phyloP scores from a whole-genome alignment of 2,329 filamentous ascomycete species.

The Diaporthe citriasiana region DNA sequence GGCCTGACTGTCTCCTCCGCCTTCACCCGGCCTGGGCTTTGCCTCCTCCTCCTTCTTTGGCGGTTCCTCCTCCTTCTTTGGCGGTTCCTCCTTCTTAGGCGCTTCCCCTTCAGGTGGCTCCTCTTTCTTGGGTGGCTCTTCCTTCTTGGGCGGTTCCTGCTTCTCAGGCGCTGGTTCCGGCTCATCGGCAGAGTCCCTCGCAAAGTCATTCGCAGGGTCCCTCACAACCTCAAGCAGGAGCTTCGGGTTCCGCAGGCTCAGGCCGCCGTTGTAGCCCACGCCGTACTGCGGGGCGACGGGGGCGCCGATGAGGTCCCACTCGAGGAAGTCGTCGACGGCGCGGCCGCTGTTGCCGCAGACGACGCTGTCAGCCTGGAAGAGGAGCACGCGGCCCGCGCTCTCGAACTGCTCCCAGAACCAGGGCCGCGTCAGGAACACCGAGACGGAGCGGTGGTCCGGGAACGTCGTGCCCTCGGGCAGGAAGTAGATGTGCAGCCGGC shows the following conservation, averaged over 20 bases:
- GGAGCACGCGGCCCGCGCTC: constrained; percentile 52
- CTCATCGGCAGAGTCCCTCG: neutral
- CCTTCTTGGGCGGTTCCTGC: neutral
- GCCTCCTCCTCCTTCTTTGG: neutral
- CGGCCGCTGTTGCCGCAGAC: constrained; percentile 51
- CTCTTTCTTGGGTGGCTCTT: constrained; percentile 3
- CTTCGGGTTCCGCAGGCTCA: constrained; percentile 51
- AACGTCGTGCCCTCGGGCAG: constrained; percentile 54
- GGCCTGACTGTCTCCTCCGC: neutral
- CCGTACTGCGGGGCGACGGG: constrained; percentile 47
- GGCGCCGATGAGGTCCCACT: constrained; percentile 54
- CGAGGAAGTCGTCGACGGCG: constrained; percentile 54
- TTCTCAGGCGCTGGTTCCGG: neutral
- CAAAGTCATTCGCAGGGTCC: constrained; percentile 40
- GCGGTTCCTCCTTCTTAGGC: neutral
- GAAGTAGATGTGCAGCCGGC: constrained; percentile 55
- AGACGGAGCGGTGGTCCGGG: constrained; percentile 53
- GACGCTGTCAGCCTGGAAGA: constrained; percentile 57
- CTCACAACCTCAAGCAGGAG: constrained; percentile 44
- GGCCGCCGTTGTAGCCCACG: constrained; percentile 51
- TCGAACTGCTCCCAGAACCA: constrained; percentile 56
- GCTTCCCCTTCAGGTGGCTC: neutral
- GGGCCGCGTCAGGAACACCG: constrained; percentile 51
- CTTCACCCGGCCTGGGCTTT: neutral
- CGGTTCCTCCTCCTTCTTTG: neutral